A percentile compares a stretch with the other conserved stretches of the same genome.
These are phyloP conservation scores for Xylaria acuta DNA, from an alignment of 495 filamentous ascomycete species.

Conservation along the genomic window DNA sequence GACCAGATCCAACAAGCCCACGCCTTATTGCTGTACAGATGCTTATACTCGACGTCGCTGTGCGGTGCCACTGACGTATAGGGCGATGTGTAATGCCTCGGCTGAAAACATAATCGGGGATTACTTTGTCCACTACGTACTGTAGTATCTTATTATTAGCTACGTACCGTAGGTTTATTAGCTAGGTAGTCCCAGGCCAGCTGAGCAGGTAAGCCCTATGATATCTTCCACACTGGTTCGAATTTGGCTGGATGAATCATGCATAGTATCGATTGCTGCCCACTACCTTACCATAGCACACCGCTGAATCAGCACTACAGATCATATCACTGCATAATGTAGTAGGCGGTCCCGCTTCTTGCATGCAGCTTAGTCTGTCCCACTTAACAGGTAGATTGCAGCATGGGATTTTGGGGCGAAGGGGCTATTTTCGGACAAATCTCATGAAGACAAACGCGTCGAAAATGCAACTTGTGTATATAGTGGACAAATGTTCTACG, in stretches of 20 bases:
- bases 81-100: slow-evolving; percentile 4
- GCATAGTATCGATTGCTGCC: slow-evolving; percentile 2
- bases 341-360: slow-evolving; percentile 11
- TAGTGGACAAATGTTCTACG: not conserved
- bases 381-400: not conserved
- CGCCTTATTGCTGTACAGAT: not conserved
- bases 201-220: slow-evolving; percentile 14
- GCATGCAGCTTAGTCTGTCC: slow-evolving; percentile 1
- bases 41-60: slow-evolving; percentile 16
- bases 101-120: not conserved
- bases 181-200: not conserved
- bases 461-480: not conserved
- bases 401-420: slow-evolving; percentile 3
- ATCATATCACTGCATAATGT: not conserved
- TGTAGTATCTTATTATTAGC: slow-evolving; percentile 13
- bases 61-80: slow-evolving; percentile 11
- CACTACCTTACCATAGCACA: not conserved
- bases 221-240: not conserved
- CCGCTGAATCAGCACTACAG: slow-evolving; percentile 22
- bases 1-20: not conserved
- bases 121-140: no score
- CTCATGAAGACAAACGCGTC: not conserved
- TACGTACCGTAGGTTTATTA: no score
- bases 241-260: not conserved
- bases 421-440: slow-evolving; percentile 6